Base-by-base conservation (phyloP, 176 grass and related monocot species). In the Aegilops tauschii region DNA sequence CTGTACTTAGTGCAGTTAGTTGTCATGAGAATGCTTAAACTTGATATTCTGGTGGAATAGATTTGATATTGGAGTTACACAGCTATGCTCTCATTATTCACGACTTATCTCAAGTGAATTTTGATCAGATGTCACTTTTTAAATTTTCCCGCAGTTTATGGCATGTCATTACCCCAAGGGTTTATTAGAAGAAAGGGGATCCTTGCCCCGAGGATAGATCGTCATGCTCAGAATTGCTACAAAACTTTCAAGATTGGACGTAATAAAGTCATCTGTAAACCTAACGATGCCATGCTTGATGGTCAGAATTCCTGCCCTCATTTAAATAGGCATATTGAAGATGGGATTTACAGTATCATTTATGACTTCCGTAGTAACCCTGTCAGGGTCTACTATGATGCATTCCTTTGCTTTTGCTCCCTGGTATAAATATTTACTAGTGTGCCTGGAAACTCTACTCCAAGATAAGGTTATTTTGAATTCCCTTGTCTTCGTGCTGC, bases 201-300 rank as follows among this genome's bases (percentile, higher is more conserved):
- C 5, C 25, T 82, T 92, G 73, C 42, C 62, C 72, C 29, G 27
- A 86, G 82, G 72, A 75, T 88, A 88, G 80, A 88, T 67, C 64
- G 37, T 18, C 77, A 86, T 72, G 79, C 82, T 30, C 82, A 92
- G 78, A 92, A 84, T 88, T 92, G 90, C 90, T 88, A 88, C 86
- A 82, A 88, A 92, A 88, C 78, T 61, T 86, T 86, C 90, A 88
- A 82, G 90, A 85, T 88, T 78, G 86, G 86, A 73, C 86, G 73
- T 86, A 88, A 85, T 67, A 82, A 73, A 36, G 18, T 86, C 86
- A 79, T 86, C 44, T 92, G 90, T 92, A 88, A 59, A 88, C 83
- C 82, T 86, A 86, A 73, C 47, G 73, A 86, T 21, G 79, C 83
- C 65, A 64, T n/a, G 6, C 31, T 91, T 82, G 86, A 88, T 88